Evolutionary conservation across 257 asterid genomes (phyloP), one percentile per base, ranked within the genome.

Genomic region (Plectranthus barbatus): DNA sequence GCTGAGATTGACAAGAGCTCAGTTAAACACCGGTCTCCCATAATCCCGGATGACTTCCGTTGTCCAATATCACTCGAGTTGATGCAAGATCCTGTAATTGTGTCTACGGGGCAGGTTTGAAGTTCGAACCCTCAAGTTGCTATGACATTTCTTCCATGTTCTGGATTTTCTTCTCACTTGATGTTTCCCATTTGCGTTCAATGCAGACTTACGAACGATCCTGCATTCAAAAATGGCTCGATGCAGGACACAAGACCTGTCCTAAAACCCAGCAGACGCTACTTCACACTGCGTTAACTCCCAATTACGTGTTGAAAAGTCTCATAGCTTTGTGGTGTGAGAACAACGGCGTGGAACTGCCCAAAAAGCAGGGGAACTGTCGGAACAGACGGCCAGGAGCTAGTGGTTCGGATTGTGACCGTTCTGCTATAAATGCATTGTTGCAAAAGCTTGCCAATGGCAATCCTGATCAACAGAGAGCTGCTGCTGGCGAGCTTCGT

Each of bases 71-170:
- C 99, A 0, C 95, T 93, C 7, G 99, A 93, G 82, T 81, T 93
- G 82, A 93, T 93, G 99, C 88, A 87, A 72, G 99, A 93, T 78
- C 99, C 99, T 14, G 99, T 93, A 7, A 93, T 90, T 72, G 99
- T 93, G 60, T 93, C 99, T 24, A 90, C 99, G 7, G 99, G 99
- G 36, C 99, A 93, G 97, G 99, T 93, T 39, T 15, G 71, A 57
- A 56, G 95, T 92, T 42, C 10, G 71, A 60, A 62, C 44, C 45
- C 42, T 44, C 9, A 14, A 10, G 13, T 70, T 26, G 31, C 31
- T 26, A 1, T 26, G 31, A 26, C 5, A 26, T 26, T 24, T 66
- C 17, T 21, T 51, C 42, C 8, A 39, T 39, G 50, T 17, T 72
- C 60, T 55, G 19, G 37, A 58, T 10, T 31, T 64, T 56, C n/a